Base-by-base conservation (phyloP, 352 stramenopile genomes). In the Globisporangium recalcitrans region DNA sequence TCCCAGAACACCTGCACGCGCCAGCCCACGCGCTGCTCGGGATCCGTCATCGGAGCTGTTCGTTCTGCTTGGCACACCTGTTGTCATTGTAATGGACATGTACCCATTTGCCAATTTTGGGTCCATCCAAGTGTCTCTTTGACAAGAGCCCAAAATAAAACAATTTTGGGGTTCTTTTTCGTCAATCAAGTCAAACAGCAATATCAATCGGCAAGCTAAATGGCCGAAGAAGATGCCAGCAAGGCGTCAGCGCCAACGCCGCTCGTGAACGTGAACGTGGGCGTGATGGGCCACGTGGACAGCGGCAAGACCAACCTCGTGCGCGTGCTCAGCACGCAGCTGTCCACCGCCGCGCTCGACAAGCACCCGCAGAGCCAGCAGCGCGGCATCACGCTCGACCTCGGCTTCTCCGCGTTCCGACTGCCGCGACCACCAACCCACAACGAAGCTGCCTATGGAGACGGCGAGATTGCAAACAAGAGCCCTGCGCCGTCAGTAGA, bases 211-310 rank as follows among this genome's bases (percentile, higher is more conserved):
- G 13, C 47, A 19, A 36, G 19, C 49, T 27, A 14, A n/a, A 56
- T 56, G 49, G 27, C 49, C 0, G 48, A 34, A 14, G 0, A 54
- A 24, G 7, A 24, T 21, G 26, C 10, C n/a, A 27, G 8, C 16
- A 42, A 46, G 16, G 8, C 44, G 2, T 9, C 14, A 11, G 52
- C 21, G 10, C 19, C 52, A 26, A 24, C 13, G 38, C 27, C 36
- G 51, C 16, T 46, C 49, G 51, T 59, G 60, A 99, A 99, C 70
- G 78, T 99, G 36, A 99, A 99, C 71, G 85, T 99, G 7, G 97
- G 97, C 55, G 88, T 99, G n/a, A 71, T 99, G 60, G 98, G 98
- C 29, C 98, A 99, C 73, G 97, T 90, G 19, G 98, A 99, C 82
- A 97, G 87, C 66, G 98, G 98, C 51, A 99, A 99, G 78, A 99